Percentiles rank a stretch among this genome's conserved stretches.
Conservation (phyloP, 495 filamentous ascomycete species). For the Antarctomyces pellizariae region DNA sequence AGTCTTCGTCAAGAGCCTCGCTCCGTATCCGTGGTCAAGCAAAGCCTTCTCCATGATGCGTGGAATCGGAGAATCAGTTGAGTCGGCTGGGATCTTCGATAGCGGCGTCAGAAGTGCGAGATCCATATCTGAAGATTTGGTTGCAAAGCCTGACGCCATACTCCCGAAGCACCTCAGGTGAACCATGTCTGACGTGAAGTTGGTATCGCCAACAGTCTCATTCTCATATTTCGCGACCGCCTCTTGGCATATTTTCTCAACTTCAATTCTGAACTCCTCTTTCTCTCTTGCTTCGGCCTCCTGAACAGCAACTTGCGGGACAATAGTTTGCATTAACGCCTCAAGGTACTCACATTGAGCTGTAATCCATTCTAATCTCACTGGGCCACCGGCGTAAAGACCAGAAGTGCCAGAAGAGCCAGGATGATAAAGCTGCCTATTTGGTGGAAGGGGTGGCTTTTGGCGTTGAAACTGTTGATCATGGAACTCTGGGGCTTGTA, state of each 20-base stretch:
- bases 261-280: conserved; percentile 29
- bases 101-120: conserved; percentile 37
- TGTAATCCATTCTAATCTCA: conserved; percentile 16
- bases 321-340: conserved; percentile 16
- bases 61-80: conserved; percentile 29
- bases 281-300: conserved; percentile 32
- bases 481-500: background rate
- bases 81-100: conserved; percentile 23
- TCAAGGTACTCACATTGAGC: conserved; percentile 24
- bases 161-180: conserved; percentile 49
- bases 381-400: conserved; percentile 5
- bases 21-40: conserved; percentile 44
- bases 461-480: background rate
- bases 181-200: conserved; percentile 28
- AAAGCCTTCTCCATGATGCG: conserved; percentile 41
- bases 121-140: conserved; percentile 53
- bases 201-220: conserved; percentile 9
- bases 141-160: conserved; percentile 48
- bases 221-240: conserved; percentile 26
- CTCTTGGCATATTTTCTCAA: conserved; percentile 31
- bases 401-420: background rate
- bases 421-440: conserved; percentile 15
- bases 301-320: conserved; percentile 23
- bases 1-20: conserved; percentile 43
- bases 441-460: conserved; percentile 6